These are phyloP conservation scores for Aspergillus coremiiformis DNA, from an alignment of 495 filamentous ascomycete species.

Conservation along the genomic window DNA sequence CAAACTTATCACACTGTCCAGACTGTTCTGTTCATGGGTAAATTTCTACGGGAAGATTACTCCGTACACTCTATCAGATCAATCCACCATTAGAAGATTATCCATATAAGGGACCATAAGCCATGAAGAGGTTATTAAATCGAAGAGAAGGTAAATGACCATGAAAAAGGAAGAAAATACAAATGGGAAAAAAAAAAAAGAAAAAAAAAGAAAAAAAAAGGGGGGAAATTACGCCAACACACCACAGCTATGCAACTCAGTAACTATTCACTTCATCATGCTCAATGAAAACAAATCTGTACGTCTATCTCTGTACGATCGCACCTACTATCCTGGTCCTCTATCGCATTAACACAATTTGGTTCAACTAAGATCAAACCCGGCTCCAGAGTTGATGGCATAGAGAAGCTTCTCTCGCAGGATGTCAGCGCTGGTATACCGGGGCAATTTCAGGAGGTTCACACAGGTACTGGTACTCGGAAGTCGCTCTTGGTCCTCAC, in stretches of 20 bases:
- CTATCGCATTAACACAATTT: neutral
- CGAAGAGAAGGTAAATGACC: no score
- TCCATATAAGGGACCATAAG: no score
- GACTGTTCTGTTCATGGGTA: no score
- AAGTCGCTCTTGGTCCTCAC: constrained; percentile 67
- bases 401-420: constrained; percentile 79
- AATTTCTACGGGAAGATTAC: no score
- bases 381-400: constrained; percentile 83
- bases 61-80: no score
- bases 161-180: no score
- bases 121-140: no score
- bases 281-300: neutral
- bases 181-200: no score
- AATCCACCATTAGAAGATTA: no score
- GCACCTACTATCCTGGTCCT: neutral
- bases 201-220: neutral
- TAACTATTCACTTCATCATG: constrained; percentile 1
- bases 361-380: constrained; percentile 80
- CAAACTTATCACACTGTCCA: no score
- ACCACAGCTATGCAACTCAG: constrained; percentile 27
- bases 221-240: constrained; percentile 14
- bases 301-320: neutral
- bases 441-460: constrained; percentile 88
- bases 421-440: constrained; percentile 55
- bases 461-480: constrained; percentile 97